Percentiles rank a stretch among this genome's conserved stretches.
Evolutionary conservation across 2,329 filamentous ascomycete genomes (phyloP).

Genomic region (Myriangium duriaei): DNA sequence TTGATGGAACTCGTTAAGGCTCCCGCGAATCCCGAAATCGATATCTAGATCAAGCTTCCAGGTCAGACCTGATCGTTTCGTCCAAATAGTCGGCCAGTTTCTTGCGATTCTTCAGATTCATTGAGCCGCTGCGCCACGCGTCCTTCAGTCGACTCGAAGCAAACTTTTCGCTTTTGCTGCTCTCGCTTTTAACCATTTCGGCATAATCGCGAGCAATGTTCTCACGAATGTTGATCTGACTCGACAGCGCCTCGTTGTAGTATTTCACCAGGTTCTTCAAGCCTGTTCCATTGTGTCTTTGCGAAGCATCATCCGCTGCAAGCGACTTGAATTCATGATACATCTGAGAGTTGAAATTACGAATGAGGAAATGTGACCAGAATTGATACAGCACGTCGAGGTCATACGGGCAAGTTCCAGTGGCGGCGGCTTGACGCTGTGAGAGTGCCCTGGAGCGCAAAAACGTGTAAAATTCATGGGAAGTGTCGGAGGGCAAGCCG

Average conservation of each 20-base stretch:
- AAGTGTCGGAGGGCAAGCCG: conserved; percentile 30
- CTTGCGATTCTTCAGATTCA: conserved; percentile 45
- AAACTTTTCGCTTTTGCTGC: conserved; percentile 26
- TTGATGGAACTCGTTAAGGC: too few species aligned
- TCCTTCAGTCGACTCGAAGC: conserved; percentile 41
- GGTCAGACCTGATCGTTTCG: conserved; percentile 37
- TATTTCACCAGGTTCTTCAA: conserved; percentile 52
- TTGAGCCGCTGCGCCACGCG: conserved; percentile 41
- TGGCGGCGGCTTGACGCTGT: conserved; percentile 33
- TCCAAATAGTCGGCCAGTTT: conserved; percentile 42
- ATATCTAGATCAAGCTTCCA: conserved; percentile 32
- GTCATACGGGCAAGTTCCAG: conserved; percentile 38
- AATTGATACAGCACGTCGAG: conserved; percentile 60
- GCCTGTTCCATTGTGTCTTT: conserved; percentile 41
- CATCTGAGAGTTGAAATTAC: conserved; percentile 63
- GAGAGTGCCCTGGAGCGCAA: conserved; percentile 38
- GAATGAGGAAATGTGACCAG: conserved; percentile 60
- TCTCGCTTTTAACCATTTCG: conserved; percentile 39
- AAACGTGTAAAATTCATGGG: conserved; percentile 36
- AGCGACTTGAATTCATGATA: conserved; percentile 60
- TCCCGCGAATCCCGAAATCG: too few species aligned
- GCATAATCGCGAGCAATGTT: conserved; percentile 44
- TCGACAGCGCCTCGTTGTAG: conserved; percentile 47
- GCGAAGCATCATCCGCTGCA: conserved; percentile 51
- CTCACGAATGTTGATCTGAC: conserved; percentile 38